phyloP scores from a whole-genome alignment of 805 yeast species.

The Dipodascopsis tothii region DNA sequence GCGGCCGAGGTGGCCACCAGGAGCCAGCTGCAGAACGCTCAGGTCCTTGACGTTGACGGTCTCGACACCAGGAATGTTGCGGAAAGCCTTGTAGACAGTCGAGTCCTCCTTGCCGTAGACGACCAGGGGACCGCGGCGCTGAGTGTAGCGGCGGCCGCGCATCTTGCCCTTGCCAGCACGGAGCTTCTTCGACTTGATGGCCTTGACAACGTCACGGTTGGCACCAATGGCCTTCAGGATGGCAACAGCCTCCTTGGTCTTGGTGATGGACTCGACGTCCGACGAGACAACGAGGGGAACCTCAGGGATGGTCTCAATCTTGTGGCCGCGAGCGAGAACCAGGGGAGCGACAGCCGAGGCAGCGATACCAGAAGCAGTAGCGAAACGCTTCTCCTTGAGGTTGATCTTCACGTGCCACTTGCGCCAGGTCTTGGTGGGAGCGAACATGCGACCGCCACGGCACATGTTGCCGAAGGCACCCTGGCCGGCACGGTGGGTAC shows the following conservation, averaged over 20 bases:
- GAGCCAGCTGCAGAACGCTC: conserved; percentile 96
- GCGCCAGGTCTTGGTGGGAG: conserved; percentile 99
- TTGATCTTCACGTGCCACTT: conserved; percentile 99
- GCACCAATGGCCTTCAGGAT: conserved; percentile 98
- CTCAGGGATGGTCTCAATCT: conserved; percentile 95
- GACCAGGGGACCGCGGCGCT: conserved; percentile 99
- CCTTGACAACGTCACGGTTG: conserved; percentile 95
- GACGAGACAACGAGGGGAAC: conserved; percentile 94
- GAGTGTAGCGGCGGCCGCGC: conserved; percentile 99
- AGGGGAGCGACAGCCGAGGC: conserved; percentile 97
- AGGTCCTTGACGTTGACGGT: conserved; percentile 84
- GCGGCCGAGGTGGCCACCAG: conserved; percentile 99
- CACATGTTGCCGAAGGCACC: conserved; percentile 99
- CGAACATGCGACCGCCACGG: conserved; percentile 99
- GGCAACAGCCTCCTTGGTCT: conserved; percentile 99
- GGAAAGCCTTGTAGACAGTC: conserved; percentile 96
- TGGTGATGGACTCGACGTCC: conserved; percentile 84
- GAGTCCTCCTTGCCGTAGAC: conserved; percentile 91
- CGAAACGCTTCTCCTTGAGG: conserved; percentile 99
- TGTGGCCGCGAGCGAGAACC: conserved; percentile 99
- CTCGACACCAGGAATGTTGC: conserved; percentile 99
- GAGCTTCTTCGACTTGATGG: conserved; percentile 94
- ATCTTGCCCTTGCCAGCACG: conserved; percentile 99
- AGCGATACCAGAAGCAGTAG: conserved; percentile 99
- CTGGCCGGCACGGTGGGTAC: conserved; percentile 99